Conservation (phyloP, 495 filamentous ascomycete species). For the Neohortaea acidophila region DNA sequence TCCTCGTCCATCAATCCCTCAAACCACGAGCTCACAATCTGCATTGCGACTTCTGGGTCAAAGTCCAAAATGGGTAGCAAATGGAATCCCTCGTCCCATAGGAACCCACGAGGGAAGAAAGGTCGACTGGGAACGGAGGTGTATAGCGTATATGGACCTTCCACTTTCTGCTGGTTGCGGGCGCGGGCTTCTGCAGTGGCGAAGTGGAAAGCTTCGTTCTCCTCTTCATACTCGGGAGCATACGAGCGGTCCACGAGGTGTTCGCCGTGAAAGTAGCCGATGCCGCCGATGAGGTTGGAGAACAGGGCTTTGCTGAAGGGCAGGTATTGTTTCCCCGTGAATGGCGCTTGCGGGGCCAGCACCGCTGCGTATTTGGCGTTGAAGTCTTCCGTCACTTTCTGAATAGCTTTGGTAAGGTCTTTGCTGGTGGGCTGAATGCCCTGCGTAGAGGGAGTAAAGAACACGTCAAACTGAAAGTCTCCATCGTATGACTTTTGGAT, state of each 20-base stretch:
- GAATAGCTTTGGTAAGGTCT: slow-evolving; percentile 53
- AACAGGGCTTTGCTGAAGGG: slow-evolving; percentile 80
- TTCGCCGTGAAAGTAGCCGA: slow-evolving; percentile 88
- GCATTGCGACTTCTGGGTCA: slow-evolving; percentile 82
- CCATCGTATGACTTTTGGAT: slow-evolving; percentile 90
- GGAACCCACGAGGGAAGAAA: slow-evolving; percentile 91
- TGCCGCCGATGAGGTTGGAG: slow-evolving; percentile 84
- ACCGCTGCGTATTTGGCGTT: slow-evolving; percentile 56
- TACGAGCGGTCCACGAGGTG: slow-evolving; percentile 79
- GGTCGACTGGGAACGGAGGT: slow-evolving; percentile 85
- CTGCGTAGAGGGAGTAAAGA: slow-evolving; percentile 72
- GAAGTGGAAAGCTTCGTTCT: slow-evolving; percentile 95
- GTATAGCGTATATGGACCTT: slow-evolving; percentile 80
- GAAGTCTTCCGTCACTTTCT: slow-evolving; percentile 49
- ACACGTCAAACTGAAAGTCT: slow-evolving; percentile 80
- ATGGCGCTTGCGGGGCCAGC: slow-evolving; percentile 62
- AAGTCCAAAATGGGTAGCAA: slow-evolving; percentile 83
- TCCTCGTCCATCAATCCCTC: slow-evolving; percentile 91
- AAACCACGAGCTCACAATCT: slow-evolving; percentile 92
- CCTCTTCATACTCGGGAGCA: slow-evolving; percentile 82
- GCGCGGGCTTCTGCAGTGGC: slow-evolving; percentile 64
- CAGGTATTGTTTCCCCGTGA: slow-evolving; percentile 53
- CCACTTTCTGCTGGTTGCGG: slow-evolving; percentile 46
- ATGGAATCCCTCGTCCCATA: slow-evolving; percentile 98
- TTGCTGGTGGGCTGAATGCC: slow-evolving; percentile 44